Evolutionary conservation across 371 early-diverging fungal species (phyloP).

Genomic region (Mucor indicus): DNA sequence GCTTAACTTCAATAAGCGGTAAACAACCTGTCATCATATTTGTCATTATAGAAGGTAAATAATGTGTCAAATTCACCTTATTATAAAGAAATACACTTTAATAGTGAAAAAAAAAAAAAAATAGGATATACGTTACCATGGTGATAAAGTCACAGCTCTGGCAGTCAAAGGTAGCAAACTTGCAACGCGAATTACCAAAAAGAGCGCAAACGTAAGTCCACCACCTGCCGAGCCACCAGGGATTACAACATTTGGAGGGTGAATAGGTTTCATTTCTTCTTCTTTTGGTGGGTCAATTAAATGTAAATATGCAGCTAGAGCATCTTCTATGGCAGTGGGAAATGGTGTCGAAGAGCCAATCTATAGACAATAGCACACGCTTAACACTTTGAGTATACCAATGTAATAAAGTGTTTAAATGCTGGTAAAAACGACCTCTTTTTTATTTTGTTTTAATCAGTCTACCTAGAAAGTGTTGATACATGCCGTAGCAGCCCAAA

Average conservation of each 20-base stretch:
- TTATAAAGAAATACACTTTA: not conserved
- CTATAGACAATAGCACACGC: conserved; percentile 69
- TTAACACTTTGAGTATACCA: conserved; percentile 20
- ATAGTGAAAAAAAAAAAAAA: not conserved
- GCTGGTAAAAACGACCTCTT: not conserved
- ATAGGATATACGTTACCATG: conserved; percentile 36
- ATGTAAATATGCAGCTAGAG: conserved; percentile 67
- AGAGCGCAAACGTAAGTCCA: conserved; percentile 48
- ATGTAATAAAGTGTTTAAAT: not conserved
- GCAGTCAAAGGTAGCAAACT: conserved; percentile 44
- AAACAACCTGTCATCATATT: conserved; percentile 61
- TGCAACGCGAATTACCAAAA: conserved; percentile 52
- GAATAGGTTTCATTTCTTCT: conserved; percentile 28
- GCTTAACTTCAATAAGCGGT: conserved; percentile 55
- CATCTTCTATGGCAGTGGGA: conserved; percentile 79
- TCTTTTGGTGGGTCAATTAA: conserved; percentile 58
- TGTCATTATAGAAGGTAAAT: conserved; percentile 58
- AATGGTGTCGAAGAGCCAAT: conserved; percentile 81
- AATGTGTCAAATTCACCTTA: conserved; percentile 60
- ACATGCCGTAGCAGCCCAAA: conserved; percentile 45
- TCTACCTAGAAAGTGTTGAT: conserved; percentile 39
- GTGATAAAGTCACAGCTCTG: conserved; percentile 44
- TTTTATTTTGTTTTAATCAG: conserved; percentile 21
- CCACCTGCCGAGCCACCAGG: conserved; percentile 86
- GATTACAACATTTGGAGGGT: conserved; percentile 67